Conservation (phyloP, 2,329 filamentous ascomycete species). For the Trichophyton verrucosum region DNA sequence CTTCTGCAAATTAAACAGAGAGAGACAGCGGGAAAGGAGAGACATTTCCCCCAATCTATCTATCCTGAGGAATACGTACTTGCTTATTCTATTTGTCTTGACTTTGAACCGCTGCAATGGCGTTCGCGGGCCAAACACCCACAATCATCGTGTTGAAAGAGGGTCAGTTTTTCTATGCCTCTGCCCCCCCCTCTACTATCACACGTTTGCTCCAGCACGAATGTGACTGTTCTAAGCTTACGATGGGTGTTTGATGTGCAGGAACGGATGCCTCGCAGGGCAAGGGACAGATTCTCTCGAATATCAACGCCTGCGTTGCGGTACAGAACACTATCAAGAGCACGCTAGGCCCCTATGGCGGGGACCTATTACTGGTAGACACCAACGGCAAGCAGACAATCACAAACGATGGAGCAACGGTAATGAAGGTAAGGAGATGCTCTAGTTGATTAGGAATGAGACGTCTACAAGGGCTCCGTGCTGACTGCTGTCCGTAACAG, state of each 20-base stretch:
- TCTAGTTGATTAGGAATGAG: not conserved
- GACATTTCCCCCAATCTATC: too few relatives aligned
- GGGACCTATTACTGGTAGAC: slow-evolving; percentile 90
- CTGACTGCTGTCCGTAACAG: slow-evolving; percentile 32
- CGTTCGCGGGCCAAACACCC: slow-evolving; percentile 92
- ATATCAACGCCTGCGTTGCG: slow-evolving; percentile 95
- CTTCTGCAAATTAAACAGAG: too few relatives aligned
- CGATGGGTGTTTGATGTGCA: slow-evolving; percentile 29
- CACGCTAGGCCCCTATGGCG: slow-evolving; percentile 91
- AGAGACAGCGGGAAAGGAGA: too few relatives aligned
- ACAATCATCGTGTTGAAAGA: slow-evolving; percentile 98
- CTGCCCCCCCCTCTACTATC: not conserved
- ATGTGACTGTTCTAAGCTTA: slow-evolving; percentile 13
- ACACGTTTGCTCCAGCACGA: not conserved
- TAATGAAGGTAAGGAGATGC: slow-evolving; percentile 68
- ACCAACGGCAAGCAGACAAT: slow-evolving; percentile 93
- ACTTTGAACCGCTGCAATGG: slow-evolving; percentile 48
- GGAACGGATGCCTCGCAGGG: slow-evolving; percentile 96
- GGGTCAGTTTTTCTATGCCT: slow-evolving; percentile 48
- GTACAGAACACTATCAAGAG: slow-evolving; percentile 93
- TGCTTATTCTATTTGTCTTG: not conserved
- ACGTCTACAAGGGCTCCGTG: too few relatives aligned
- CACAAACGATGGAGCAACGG: slow-evolving; percentile 96
- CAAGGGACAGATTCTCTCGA: slow-evolving; percentile 90
- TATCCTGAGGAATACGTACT: not conserved